Base-by-base conservation (phyloP, 352 stramenopile genomes). In the Phytophthora pisi region DNA sequence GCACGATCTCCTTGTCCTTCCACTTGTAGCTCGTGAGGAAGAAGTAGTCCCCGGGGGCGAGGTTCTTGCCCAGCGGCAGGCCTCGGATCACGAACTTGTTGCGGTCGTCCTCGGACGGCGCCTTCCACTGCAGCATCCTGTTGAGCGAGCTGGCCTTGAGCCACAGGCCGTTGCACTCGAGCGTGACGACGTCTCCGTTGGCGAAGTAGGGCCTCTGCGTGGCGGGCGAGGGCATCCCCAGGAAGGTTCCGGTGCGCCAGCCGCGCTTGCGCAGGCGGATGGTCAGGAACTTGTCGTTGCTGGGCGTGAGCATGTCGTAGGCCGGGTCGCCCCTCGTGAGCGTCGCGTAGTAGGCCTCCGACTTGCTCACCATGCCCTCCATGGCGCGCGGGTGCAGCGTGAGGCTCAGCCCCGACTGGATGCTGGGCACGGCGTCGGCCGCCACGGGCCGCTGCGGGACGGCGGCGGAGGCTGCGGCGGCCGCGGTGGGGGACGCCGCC, bases 121-220 rank as follows among this genome's bases (percentile, higher is more conserved):
- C 84, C 58, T 93, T 95, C 88, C 88, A 96, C 66, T 96, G 88
- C 61, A 96, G 71, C 69, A 94, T 86, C 57, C 88, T 91, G 72
- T 94, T 89, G 4, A 94, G 72, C 26, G 85, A 84, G 34, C 77
- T 88, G 28, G 78, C 79, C 34, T 81, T 84, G 20, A 96, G 86
- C 89, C 89, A 96, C 2, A 95, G 69, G 0, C 89, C 89, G 36
- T 95, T 95, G 74, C 89, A 95, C 61, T 96, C 89, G 51, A 96
- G 81, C 49, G 87, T 94, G 9, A 96, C 87, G 13, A 96, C 78
- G 53, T 96, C 89, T 57, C 89, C 89, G 64, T 96, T 96, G 46
- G 82, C 81, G 31, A 96, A 90, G 50, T 76, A 87, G n/a, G 87
- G 80, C 15, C 77, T 74, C 55, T 90, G 85, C 8, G 75, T 81